Evolutionary conservation across 148 eudicot species (phyloP), one percentile per base, ranked within the genome.

Genomic region (Vaccinium darrowii): DNA sequence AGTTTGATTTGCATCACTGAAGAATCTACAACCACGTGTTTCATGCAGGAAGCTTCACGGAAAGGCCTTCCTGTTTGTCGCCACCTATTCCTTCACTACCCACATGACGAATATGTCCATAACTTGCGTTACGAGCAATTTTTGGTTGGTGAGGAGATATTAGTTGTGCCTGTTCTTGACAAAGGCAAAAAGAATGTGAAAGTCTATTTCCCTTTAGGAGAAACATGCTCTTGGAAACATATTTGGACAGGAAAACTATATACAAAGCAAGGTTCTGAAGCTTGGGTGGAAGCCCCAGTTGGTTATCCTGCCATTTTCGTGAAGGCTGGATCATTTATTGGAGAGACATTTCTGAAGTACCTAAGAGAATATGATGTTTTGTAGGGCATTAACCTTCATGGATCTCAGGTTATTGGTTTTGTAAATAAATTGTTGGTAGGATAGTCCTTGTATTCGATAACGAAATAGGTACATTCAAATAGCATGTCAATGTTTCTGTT

Each of bases 31-130:
- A 67, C 13, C 65, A 15, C 43, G 3, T 79, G 2, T 18, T 63
- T 39, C 19, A 77, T 81, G 60, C 91, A 96, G 99, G 99, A 97
- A 93, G 98, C 98, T 72, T 90, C 95, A 18, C 85, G 84, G 82
- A 97, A 92, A 88, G 99, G 99, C 43, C 87, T 93, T 21, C 99
- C 99, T 3, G 94, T 97, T 57, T 95, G 98, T 82, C 96, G 99
- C 23, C 99, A 97, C 90, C 87, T 95, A 78, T 94, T 97, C 84
- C 93, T 97, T 52, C 99, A 97, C 89, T 95, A 97, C 84, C 98
- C 98, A 78, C 81, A 88, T 75, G 99, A 97, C 80, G 93, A 95
- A n/a, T 86, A 90, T 8, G 93, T 95, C 53, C 98, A 95, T 16
- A 93, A 79, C 75, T 88, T 97, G 75, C 95, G 91, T 8, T 95